Percentiles rank a stretch among this genome's conserved stretches.
Evolutionary conservation across 306 rosid genomes (phyloP).

Genomic region (Cucumis cinereus): DNA sequence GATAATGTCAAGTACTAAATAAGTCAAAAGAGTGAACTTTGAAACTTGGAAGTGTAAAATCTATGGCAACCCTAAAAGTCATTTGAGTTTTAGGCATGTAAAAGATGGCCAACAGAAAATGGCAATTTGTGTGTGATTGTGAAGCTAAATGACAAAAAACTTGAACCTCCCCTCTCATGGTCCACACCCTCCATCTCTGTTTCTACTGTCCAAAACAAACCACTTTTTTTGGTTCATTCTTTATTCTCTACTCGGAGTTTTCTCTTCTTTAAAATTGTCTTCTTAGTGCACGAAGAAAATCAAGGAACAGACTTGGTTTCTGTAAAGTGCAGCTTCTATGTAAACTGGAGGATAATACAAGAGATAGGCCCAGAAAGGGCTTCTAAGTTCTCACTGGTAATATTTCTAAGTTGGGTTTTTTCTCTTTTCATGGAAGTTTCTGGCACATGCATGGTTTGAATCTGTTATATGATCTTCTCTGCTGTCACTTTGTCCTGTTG

Average conservation of each 20-base stretch:
- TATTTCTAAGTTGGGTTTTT: neutral
- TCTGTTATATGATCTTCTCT: neutral
- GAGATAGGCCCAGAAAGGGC: neutral
- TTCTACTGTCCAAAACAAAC: neutral
- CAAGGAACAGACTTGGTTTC: neutral
- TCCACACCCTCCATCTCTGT: neutral
- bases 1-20: too few species aligned
- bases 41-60: neutral
- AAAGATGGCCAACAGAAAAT: neutral
- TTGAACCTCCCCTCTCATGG: neutral
- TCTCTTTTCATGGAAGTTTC: neutral
- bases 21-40: neutral
- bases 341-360: neutral
- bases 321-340: neutral
- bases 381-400: neutral
- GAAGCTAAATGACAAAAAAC: slow-evolving; percentile 1
- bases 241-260: neutral
- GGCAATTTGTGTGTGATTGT: neutral
- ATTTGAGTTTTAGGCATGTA: neutral
- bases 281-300: neutral
- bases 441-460: neutral
- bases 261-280: neutral
- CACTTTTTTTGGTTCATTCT: neutral
- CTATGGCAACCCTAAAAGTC: neutral
- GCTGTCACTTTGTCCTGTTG: neutral